Conservation (phyloP, 371 early-diverging fungal species). For the Apophysomyces ossiformis region DNA sequence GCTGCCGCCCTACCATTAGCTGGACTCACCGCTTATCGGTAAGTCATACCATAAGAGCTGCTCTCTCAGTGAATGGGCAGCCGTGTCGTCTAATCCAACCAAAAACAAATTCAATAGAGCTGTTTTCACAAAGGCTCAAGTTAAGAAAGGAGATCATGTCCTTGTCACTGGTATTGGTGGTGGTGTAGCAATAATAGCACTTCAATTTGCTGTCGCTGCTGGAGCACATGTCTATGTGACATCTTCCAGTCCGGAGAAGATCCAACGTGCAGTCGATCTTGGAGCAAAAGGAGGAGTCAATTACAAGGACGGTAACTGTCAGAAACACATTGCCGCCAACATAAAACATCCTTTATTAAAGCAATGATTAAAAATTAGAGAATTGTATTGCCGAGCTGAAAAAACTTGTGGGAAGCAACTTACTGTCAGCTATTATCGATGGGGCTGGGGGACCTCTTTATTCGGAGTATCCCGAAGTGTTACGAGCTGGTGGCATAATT, state of each 20-base stretch:
- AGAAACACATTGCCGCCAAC: background rate
- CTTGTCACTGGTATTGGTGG: conserved; percentile 81
- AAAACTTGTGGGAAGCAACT: conserved; percentile 40
- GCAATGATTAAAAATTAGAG: conserved; percentile 28
- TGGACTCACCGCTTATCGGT: conserved; percentile 70
- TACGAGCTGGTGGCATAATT: conserved; percentile 62
- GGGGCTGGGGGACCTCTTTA: conserved; percentile 71
- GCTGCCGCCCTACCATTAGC: conserved; percentile 75
- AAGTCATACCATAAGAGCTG: background rate
- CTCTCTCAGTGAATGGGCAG: background rate
- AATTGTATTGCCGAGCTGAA: conserved; percentile 58
- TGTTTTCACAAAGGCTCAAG: conserved; percentile 62
- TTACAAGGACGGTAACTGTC: conserved; percentile 62
- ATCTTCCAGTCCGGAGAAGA: conserved; percentile 69
- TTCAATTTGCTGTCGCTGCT: conserved; percentile 69
- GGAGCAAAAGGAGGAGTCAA: conserved; percentile 77
- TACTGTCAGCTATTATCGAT: conserved; percentile 68
- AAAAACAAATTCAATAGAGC: conserved; percentile 34
- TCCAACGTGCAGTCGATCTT: conserved; percentile 59
- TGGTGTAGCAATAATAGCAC: conserved; percentile 74
- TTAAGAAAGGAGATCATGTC: conserved; percentile 60
- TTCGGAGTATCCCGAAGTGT: conserved; percentile 37
- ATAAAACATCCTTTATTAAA: background rate
- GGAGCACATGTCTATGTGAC: conserved; percentile 81
- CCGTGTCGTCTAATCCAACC: no score